These are phyloP conservation scores for Pleurotus ostreatus DNA, from an alignment of 768 basidiomycete genomes.

Conservation along the genomic window DNA sequence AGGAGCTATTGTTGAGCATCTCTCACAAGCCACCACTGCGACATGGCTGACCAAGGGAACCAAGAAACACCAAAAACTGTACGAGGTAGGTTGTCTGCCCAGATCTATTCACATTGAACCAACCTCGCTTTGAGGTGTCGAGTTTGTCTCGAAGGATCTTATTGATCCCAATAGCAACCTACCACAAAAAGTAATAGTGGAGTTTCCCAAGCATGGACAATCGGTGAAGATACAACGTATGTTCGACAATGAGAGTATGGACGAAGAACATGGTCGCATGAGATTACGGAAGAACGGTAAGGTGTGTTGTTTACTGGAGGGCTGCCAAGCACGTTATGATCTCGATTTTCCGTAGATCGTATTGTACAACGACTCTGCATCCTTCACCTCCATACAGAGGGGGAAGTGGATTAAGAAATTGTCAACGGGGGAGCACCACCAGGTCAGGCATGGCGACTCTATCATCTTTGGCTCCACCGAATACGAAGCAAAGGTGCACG, in stretches of 20 bases:
- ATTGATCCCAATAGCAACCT: background rate
- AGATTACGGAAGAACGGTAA: too few relatives aligned
- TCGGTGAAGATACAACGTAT: background rate
- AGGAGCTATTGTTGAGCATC: too few relatives aligned
- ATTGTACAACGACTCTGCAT: background rate
- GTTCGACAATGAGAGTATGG: background rate
- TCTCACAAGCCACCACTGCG: too few relatives aligned
- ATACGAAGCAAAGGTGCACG: background rate
- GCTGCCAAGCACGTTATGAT: too few relatives aligned
- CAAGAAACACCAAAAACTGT: too few relatives aligned
- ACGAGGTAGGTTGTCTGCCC: too few relatives aligned
- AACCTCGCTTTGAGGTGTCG: background rate
- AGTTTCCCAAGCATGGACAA: background rate
- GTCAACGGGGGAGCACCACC: background rate
- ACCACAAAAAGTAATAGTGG: background rate
- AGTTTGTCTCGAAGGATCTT: background rate
- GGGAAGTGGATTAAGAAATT: background rate
- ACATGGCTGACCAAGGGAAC: too few relatives aligned
- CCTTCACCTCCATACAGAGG: background rate
- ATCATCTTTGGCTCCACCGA: background rate
- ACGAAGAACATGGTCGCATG: too few relatives aligned
- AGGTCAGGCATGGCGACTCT: background rate
- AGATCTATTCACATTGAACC: too few relatives aligned
- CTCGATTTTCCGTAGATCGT: background rate
- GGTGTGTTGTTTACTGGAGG: too few relatives aligned